Conservation (phyloP, 176 grass and related monocot genomes). For the Luzula sylvatica region DNA sequence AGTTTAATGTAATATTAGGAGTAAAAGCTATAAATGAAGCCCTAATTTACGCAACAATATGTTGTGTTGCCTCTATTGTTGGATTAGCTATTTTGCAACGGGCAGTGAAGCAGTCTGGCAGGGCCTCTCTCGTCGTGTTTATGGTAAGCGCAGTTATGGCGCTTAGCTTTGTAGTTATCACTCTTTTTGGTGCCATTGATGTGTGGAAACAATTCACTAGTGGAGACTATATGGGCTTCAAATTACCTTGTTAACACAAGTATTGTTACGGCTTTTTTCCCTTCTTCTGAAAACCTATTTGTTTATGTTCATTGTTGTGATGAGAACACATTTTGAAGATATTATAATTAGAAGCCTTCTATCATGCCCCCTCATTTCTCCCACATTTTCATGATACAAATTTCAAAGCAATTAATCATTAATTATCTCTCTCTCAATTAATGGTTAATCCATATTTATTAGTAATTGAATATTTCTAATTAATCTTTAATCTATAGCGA, state of each 20-base stretch:
- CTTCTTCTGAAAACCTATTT: too few relatives aligned
- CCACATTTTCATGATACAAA: too few relatives aligned
- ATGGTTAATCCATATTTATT: too few relatives aligned
- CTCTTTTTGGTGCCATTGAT: conserved; percentile 28
- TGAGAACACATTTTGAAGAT: too few relatives aligned
- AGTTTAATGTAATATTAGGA: conserved; percentile 45
- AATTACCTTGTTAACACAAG: conserved; percentile 19
- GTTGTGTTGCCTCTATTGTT: conserved; percentile 31
- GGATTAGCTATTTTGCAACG: conserved; percentile 28
- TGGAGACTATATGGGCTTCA: conserved; percentile 46
- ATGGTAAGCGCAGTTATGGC: conserved; percentile 27
- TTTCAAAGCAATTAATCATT: too few relatives aligned
- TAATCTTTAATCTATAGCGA: too few relatives aligned
- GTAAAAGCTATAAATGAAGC: conserved; percentile 20
- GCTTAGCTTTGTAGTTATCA: conserved; percentile 24
- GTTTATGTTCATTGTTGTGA: too few relatives aligned
- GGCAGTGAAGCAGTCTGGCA: conserved; percentile 21
- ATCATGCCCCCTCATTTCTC: too few relatives aligned
- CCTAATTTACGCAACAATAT: conserved; percentile 19
- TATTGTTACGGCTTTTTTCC: too few relatives aligned
- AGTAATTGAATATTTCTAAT: too few relatives aligned
- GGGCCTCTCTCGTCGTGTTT: conserved; percentile 35
- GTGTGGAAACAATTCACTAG: conserved; percentile 28
- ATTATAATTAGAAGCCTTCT: too few relatives aligned
- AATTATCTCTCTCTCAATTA: too few relatives aligned